Percentiles rank a stretch among this genome's conserved stretches.
These are phyloP conservation scores for Leucocoprinus sp. DNA, from an alignment of 768 basidiomycete species.

Conservation along the genomic window DNA sequence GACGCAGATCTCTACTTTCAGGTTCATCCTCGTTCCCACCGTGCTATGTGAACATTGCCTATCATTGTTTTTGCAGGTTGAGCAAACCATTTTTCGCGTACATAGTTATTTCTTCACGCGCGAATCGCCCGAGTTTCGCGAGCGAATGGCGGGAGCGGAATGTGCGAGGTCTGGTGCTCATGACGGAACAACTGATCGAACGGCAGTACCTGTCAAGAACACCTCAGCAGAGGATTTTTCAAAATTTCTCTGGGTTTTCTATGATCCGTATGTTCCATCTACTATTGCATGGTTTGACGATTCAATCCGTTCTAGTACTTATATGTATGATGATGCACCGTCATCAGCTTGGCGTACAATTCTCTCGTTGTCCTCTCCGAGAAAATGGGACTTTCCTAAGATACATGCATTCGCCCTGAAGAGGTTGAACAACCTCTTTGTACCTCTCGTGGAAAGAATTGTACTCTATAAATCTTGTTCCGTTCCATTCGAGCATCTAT, in stretches of 20 bases:
- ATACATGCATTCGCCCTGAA: slow-evolving; percentile 45
- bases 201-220: slow-evolving; percentile 33
- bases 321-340: slow-evolving; percentile 16
- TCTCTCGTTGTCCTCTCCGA: not conserved
- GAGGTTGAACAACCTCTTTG: slow-evolving; percentile 35
- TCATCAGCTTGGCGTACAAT: slow-evolving; percentile 4
- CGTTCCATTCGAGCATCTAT: slow-evolving; percentile 38
- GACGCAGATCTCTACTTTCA: not conserved
- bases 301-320: not conserved
- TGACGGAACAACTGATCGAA: slow-evolving; percentile 24
- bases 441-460: slow-evolving; percentile 46
- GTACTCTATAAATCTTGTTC: slow-evolving; percentile 43
- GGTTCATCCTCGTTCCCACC: not conserved
- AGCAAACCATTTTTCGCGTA: slow-evolving; percentile 38
- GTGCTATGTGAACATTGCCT: not conserved
- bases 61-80: slow-evolving; percentile 24
- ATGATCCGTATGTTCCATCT: slow-evolving; percentile 41
- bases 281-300: not conserved
- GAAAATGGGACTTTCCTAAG: slow-evolving; percentile 45
- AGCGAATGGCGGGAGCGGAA: slow-evolving; percentile 20
- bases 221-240: slow-evolving; percentile 41
- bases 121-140: slow-evolving; percentile 39
- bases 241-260: slow-evolving; percentile 54
- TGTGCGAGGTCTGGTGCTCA: slow-evolving; percentile 17
- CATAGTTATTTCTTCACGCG: slow-evolving; percentile 48